Evolutionary conservation across 495 filamentous ascomycete species (phyloP).

Genomic region (Talaromyces ruber): DNA sequence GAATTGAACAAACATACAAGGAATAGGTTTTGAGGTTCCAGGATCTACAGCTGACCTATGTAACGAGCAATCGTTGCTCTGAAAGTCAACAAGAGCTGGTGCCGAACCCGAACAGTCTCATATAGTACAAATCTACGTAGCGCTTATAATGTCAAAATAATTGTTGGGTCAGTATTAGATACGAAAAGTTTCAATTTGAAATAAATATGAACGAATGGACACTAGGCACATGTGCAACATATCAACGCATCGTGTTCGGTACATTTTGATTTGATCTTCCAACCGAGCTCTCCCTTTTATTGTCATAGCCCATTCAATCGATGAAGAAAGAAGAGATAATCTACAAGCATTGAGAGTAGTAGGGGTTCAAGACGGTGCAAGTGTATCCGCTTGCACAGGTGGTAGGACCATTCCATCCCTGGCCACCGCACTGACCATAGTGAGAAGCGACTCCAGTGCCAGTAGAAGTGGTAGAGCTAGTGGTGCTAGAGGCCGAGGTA

Average conservation of each 20-base stretch:
- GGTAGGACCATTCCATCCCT: conserved; percentile 36
- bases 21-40: too few species aligned
- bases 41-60: too few species aligned
- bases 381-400: conserved; percentile 32
- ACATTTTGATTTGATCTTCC: not conserved
- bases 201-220: not conserved
- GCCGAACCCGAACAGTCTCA: too few species aligned
- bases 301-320: not conserved
- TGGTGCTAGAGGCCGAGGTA: not conserved
- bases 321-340: not conserved
- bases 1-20: too few species aligned
- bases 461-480: not conserved
- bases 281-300: not conserved
- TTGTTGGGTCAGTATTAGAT: not conserved
- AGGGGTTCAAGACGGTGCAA: conserved; percentile 38
- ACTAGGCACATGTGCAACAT: not conserved
- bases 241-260: not conserved
- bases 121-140: not conserved
- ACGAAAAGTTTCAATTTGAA: not conserved
- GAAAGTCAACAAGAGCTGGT: too few species aligned
- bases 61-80: too few species aligned
- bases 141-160: not conserved
- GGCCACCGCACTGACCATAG: conserved; percentile 47
- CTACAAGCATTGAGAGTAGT: conserved; percentile 42
- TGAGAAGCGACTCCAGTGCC: conserved; percentile 20